Conservation (phyloP, 257 asterid species). For the Catharanthus roseus region DNA sequence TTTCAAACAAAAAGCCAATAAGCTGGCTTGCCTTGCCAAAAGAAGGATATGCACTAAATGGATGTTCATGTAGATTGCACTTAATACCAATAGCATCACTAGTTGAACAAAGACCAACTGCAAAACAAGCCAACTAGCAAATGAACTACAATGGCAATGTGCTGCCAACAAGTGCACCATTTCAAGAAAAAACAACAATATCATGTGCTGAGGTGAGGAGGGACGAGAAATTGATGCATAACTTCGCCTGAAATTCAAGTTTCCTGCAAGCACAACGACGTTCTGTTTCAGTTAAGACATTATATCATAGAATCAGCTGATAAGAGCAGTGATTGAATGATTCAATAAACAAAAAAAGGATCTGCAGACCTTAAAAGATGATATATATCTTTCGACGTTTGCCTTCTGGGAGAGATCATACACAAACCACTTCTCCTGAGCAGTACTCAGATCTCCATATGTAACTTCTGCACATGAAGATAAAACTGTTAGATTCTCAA, state of each 20-base stretch:
- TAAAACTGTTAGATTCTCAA: background rate
- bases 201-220: background rate
- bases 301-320: background rate
- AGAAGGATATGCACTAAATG: background rate
- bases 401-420: slow-evolving; percentile 17
- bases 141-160: background rate
- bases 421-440: slow-evolving; percentile 21
- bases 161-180: background rate
- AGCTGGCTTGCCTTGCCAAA: background rate
- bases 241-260: background rate
- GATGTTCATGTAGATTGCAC: too few relatives aligned
- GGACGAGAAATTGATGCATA: background rate
- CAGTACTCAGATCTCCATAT: slow-evolving; percentile 1
- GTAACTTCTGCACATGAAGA: slow-evolving; percentile 8
- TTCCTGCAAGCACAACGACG: background rate
- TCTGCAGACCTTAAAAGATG: slow-evolving; percentile 13
- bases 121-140: background rate
- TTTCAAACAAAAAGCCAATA: background rate
- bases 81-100: too few relatives aligned
- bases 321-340: background rate
- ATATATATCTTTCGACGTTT: slow-evolving; percentile 14
- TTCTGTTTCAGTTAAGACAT: background rate
- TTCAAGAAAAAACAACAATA: background rate
- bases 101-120: background rate
- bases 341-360: too few relatives aligned